These are phyloP conservation scores for Hordeum pubiflorum DNA, from an alignment of 202 grass and related monocot genomes.

Conservation along the genomic window DNA sequence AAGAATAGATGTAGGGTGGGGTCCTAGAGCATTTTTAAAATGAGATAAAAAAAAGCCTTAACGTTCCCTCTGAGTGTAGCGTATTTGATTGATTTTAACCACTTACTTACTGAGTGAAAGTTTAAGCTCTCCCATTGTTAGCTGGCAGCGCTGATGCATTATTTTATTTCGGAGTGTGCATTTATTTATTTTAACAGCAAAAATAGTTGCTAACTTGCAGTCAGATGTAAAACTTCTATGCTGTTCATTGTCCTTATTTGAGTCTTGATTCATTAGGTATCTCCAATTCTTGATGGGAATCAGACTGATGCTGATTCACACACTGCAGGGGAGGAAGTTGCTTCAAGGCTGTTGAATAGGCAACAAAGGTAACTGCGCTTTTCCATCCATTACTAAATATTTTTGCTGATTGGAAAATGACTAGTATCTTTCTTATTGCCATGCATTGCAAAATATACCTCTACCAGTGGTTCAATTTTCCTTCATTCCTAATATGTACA, in stretches of 20 bases:
- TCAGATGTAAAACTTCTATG: slow-evolving; percentile 8
- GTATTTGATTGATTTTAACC: not conserved
- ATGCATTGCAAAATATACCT: slow-evolving; percentile 3
- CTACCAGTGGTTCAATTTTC: not conserved
- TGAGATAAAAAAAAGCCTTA: not conserved
- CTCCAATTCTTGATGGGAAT: slow-evolving; percentile 66
- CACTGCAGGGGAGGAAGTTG: slow-evolving; percentile 52
- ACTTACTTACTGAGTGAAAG: not conserved
- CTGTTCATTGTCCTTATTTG: slow-evolving; percentile 39
- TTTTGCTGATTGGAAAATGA: not conserved
- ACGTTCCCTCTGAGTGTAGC: not conserved
- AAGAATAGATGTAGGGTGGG: too few relatives aligned
- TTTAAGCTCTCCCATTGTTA: not conserved
- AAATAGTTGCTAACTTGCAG: not conserved
- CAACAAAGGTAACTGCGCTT: slow-evolving; percentile 51
- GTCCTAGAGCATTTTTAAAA: not conserved
- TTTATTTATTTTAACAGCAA: not conserved
- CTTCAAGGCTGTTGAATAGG: slow-evolving; percentile 55
- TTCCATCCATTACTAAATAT: not conserved
- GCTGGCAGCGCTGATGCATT: not conserved
- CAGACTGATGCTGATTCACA: slow-evolving; percentile 65
- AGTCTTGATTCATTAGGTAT: slow-evolving; percentile 60
- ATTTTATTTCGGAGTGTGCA: not conserved
- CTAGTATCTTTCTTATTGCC: not conserved
- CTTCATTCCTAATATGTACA: slow-evolving; percentile 7